Conservation (phyloP, 2,329 filamentous ascomycete genomes). For the Cytospora piceicola region DNA sequence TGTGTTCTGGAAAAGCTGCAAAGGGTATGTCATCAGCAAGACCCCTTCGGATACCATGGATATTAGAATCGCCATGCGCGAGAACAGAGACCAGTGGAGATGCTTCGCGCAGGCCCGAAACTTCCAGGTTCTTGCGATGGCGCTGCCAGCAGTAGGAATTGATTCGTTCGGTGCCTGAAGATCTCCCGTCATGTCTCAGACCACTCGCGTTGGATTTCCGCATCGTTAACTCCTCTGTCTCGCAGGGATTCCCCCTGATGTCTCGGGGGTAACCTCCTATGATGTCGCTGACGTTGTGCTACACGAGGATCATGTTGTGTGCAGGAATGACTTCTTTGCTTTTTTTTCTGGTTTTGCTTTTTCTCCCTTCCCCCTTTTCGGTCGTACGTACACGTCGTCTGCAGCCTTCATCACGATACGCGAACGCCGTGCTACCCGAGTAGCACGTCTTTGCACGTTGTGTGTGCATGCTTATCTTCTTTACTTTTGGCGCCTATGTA, state of each 20-base stretch:
- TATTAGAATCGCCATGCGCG: not conserved
- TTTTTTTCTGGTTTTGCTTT: not conserved
- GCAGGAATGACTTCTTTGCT: not conserved
- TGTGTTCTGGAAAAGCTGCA: not conserved
- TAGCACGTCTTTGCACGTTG: not conserved
- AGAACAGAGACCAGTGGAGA: not conserved
- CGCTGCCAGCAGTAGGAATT: not conserved
- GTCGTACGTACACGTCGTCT: not conserved
- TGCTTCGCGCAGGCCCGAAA: not conserved
- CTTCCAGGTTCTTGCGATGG: not conserved
- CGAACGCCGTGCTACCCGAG: conserved; percentile 17
- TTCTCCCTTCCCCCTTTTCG: not conserved
- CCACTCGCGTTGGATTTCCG: not conserved
- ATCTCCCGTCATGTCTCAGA: conserved; percentile 6
- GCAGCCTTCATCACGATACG: not conserved
- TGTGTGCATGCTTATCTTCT: not conserved
- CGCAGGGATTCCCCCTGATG: not conserved
- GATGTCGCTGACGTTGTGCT: conserved; percentile 11
- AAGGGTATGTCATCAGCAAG: not conserved
- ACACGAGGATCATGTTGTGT: conserved; percentile 16
- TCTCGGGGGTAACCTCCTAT: not conserved
- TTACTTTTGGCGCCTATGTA: not conserved
- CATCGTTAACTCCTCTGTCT: not conserved
- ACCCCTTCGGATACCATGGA: not conserved
- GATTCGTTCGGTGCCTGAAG: not conserved